Percentiles rank a stretch among this genome's conserved stretches.
phyloP scores from a whole-genome alignment of 2,329 filamentous ascomycete genomes.

The Nigrograna mackinnonii region DNA sequence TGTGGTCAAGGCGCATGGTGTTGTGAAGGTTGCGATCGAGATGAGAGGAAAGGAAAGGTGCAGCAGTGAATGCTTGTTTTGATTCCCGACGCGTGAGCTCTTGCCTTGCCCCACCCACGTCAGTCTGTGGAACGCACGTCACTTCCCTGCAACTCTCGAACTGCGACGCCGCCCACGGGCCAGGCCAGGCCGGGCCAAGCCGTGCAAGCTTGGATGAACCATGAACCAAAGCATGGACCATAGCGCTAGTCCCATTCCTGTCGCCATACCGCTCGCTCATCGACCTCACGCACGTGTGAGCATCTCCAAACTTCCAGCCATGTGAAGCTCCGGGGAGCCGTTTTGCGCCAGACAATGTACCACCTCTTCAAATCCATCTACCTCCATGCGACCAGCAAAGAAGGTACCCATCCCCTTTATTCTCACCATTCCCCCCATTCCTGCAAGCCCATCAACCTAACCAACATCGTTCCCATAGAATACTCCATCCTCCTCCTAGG shows the following conservation, averaged over 20 bases:
- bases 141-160: background rate
- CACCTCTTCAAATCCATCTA: conserved; percentile 95
- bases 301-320: background rate
- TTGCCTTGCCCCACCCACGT: conserved; percentile 26
- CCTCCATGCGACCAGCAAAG: conserved; percentile 93
- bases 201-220: too few relatives aligned
- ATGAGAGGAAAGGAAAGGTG: background rate
- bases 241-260: conserved; percentile 14
- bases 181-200: too few relatives aligned
- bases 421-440: conserved; percentile 4
- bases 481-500: conserved; percentile 97
- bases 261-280: background rate
- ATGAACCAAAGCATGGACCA: too few relatives aligned
- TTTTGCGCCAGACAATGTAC: conserved; percentile 68
- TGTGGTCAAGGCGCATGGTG: too few relatives aligned
- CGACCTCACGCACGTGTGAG: too few relatives aligned
- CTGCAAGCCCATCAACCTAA: conserved; percentile 1
- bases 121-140: conserved; percentile 5
- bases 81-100: background rate
- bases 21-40: background rate
- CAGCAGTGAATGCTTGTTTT: conserved; percentile 1
- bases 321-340: background rate
- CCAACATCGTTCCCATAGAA: conserved; percentile 58
- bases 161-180: too few relatives aligned
- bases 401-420: conserved; percentile 62